A percentile compares a stretch with the other conserved stretches of the same genome.
Evolutionary conservation across 1,284 basidiomycete species (phyloP).

Genomic region (Sphaerobolus stellatus): DNA sequence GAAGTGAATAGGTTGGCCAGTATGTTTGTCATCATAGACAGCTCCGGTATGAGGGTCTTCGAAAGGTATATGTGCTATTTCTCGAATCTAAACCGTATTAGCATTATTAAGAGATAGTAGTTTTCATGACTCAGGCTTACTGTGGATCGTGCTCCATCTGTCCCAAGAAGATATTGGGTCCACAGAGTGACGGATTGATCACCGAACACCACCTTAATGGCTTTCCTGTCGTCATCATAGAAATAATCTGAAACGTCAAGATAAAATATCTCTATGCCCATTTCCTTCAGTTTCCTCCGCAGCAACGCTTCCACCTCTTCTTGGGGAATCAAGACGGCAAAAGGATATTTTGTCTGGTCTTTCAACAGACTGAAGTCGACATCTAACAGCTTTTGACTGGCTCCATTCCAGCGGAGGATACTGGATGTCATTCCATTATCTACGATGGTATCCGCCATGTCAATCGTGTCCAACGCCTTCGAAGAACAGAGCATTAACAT

Average conservation of each 20-base stretch:
- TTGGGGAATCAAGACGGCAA: conserved; percentile 45
- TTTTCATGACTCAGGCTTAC: conserved; percentile 40
- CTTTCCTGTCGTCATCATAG: conserved; percentile 10
- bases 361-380: conserved; percentile 31
- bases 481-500: neutral
- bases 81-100: conserved; percentile 19
- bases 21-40: conserved; percentile 19
- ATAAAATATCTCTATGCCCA: conserved; percentile 34
- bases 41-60: conserved; percentile 33
- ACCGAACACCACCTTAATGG: conserved; percentile 39
- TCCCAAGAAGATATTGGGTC: conserved; percentile 51
- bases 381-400: conserved; percentile 20
- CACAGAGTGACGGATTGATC: conserved; percentile 45
- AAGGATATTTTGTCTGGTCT: conserved; percentile 46
- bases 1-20: conserved; percentile 27
- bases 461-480: neutral
- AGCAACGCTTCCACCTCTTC: conserved; percentile 46
- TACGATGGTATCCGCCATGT: neutral
- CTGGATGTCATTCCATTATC: neutral
- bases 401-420: neutral
- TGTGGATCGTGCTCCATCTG: conserved; percentile 53
- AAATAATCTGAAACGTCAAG: too few species aligned
- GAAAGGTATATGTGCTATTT: conserved; percentile 33
- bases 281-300: conserved; percentile 31
- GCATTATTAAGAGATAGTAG: neutral